Percentiles rank a stretch among this genome's conserved stretches.
Conservation (phyloP, 805 yeast species). For the Suhomyces canberraensis region DNA sequence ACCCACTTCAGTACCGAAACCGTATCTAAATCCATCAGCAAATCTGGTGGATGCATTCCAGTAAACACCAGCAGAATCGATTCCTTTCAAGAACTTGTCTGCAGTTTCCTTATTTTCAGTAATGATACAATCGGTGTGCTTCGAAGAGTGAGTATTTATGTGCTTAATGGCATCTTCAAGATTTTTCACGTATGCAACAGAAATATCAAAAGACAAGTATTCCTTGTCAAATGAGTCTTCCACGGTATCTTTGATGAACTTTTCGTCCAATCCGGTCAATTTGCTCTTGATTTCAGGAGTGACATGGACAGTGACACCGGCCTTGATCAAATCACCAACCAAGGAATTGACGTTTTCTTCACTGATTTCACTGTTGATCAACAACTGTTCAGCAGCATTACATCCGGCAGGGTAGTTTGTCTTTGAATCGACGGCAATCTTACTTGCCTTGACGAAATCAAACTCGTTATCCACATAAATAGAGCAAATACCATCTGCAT, state of each 20-base stretch:
- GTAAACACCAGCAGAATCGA: constrained; percentile 94
- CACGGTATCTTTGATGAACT: constrained; percentile 45
- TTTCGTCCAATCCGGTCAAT: constrained; percentile 17
- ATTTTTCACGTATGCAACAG: constrained; percentile 59
- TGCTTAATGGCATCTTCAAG: constrained; percentile 77
- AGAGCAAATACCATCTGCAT: constrained; percentile 97
- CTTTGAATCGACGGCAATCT: constrained; percentile 79
- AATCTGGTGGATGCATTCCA: constrained; percentile 97
- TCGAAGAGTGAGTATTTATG: constrained; percentile 88
- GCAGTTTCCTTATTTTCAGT: constrained; percentile 74
- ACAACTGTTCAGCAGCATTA: constrained; percentile 87
- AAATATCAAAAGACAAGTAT: constrained; percentile 77
- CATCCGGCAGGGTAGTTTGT: constrained; percentile 99
- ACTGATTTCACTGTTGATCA: constrained; percentile 51
- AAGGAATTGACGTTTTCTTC: constrained; percentile 23
- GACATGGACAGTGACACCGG: constrained; percentile 73
- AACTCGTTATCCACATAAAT: constrained; percentile 78
- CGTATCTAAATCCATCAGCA: constrained; percentile 98
- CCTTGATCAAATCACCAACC: constrained; percentile 46
- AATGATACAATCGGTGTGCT: constrained; percentile 90
- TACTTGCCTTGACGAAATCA: constrained; percentile 71
- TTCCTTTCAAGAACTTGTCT: constrained; percentile 71
- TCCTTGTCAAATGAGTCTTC: constrained; percentile 78
- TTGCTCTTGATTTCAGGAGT: constrained; percentile 47
- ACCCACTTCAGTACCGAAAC: constrained; percentile 98